Evolutionary conservation across 768 basidiomycete genomes (phyloP).

Genomic region (Phaffia tasmanica): DNA sequence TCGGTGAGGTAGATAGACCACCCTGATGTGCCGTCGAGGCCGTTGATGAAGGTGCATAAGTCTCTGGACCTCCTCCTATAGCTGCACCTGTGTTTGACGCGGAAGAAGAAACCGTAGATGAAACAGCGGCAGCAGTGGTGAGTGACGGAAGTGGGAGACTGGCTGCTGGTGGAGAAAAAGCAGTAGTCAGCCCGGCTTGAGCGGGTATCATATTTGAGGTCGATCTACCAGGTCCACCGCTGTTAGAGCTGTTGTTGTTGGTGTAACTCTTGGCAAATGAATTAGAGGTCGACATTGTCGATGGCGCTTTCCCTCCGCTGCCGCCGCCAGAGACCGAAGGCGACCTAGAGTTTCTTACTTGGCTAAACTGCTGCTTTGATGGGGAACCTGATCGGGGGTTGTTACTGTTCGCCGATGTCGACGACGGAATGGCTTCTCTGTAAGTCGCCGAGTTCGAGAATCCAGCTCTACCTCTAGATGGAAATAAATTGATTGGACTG

Average conservation of each 20-base stretch:
- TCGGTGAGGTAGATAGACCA: constrained; percentile 2
- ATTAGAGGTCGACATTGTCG: constrained; percentile 5
- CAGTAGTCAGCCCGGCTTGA: no score
- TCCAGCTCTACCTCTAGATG: background rate
- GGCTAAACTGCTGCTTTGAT: background rate
- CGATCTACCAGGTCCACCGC: no score
- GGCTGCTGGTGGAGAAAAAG: no score
- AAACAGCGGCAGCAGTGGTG: background rate
- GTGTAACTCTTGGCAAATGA: background rate
- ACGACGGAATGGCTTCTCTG: background rate
- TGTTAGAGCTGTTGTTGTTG: no score
- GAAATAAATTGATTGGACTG: background rate
- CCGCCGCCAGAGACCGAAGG: constrained; percentile 3
- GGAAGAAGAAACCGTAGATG: background rate
- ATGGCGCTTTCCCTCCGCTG: constrained; percentile 5
- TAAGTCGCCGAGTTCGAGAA: background rate
- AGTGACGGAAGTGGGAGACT: background rate
- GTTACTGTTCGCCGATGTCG: constrained; percentile 2
- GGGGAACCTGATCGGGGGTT: background rate
- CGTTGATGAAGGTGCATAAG: background rate
- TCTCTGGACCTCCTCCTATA: background rate
- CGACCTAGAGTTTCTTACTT: background rate
- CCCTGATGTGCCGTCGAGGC: constrained; percentile 1
- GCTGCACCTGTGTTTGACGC: background rate
- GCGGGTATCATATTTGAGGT: no score